These are phyloP conservation scores for Apiotrichum domesticum DNA, from an alignment of 1,284 basidiomycete genomes.

Conservation along the genomic window DNA sequence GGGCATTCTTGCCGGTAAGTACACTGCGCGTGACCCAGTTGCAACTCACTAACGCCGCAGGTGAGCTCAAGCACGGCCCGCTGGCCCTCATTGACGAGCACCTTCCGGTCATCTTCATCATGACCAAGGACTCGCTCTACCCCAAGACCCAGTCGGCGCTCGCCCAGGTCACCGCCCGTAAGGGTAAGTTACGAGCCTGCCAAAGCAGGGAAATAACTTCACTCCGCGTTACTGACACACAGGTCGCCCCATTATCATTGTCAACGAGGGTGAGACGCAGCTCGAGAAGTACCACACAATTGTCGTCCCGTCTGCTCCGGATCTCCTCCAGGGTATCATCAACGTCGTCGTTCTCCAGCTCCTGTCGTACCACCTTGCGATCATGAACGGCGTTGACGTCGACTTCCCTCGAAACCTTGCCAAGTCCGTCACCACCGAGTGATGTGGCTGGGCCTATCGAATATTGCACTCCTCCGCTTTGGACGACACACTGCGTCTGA, in stretches of 20 bases:
- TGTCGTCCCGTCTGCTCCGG: conserved; percentile 89
- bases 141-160: conserved; percentile 90
- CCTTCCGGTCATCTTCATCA: conserved; percentile 78
- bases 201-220: too few species aligned
- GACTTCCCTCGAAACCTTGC: conserved; percentile 96
- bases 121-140: conserved; percentile 97
- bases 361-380: conserved; percentile 63
- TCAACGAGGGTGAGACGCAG: conserved; percentile 85
- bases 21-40: too few species aligned
- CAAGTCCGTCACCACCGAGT: conserved; percentile 47
- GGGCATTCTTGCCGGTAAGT: conserved; percentile 66
- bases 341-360: conserved; percentile 88
- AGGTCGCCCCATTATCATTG: conserved; percentile 74
- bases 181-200: conserved; percentile 56
- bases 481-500: not conserved
- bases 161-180: conserved; percentile 92
- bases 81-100: conserved; percentile 67
- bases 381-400: not conserved
- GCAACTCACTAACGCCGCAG: too few species aligned
- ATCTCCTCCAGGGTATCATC: conserved; percentile 82
- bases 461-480: not conserved
- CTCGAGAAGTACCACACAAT: conserved; percentile 55
- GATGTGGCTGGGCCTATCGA: conserved; percentile 2
- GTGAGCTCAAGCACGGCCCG: conserved; percentile 95
- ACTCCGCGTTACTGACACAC: too few species aligned